phyloP scores from a whole-genome alignment of 306 rosid genomes.

The Sicyos edulis region DNA sequence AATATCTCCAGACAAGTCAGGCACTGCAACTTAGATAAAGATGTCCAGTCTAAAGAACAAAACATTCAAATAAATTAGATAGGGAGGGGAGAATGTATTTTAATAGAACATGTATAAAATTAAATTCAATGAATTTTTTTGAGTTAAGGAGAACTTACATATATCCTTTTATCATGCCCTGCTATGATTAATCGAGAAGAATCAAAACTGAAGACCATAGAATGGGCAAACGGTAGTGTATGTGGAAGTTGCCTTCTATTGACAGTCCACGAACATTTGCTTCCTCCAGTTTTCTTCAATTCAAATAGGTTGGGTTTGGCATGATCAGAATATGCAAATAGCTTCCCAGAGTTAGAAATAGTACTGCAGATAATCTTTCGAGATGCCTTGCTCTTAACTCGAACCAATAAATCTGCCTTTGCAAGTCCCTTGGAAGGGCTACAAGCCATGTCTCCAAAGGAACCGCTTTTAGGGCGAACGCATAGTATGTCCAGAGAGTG shows the following conservation, averaged over 20 bases:
- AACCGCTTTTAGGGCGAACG: slow-evolving; percentile 41
- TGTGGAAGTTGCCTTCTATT: slow-evolving; percentile 51
- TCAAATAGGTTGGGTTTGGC: slow-evolving; percentile 59
- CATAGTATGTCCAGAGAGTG: slow-evolving; percentile 52
- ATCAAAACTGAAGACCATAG: slow-evolving; percentile 76
- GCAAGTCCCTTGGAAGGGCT: slow-evolving; percentile 43
- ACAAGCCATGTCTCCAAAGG: slow-evolving; percentile 32
- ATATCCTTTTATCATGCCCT: slow-evolving; percentile 76
- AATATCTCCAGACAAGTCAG: neutral
- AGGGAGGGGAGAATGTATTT: neutral
- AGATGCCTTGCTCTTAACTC: slow-evolving; percentile 64
- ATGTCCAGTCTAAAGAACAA: neutral
- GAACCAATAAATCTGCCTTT: slow-evolving; percentile 47
- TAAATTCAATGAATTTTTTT: neutral
- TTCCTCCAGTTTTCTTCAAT: slow-evolving; percentile 47
- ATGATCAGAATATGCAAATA: slow-evolving; percentile 80
- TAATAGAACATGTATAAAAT: neutral
- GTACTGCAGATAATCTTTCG: slow-evolving; percentile 79
- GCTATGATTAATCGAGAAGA: slow-evolving; percentile 83
- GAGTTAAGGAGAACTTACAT: slow-evolving; percentile 46
- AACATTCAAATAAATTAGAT: neutral
- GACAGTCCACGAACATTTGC: slow-evolving; percentile 44
- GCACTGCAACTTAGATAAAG: neutral
- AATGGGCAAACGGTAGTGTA: slow-evolving; percentile 73
- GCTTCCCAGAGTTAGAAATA: slow-evolving; percentile 62